Evolutionary conservation across 2,329 filamentous ascomycete species (phyloP).

Genomic region (Aspergillus niger): DNA sequence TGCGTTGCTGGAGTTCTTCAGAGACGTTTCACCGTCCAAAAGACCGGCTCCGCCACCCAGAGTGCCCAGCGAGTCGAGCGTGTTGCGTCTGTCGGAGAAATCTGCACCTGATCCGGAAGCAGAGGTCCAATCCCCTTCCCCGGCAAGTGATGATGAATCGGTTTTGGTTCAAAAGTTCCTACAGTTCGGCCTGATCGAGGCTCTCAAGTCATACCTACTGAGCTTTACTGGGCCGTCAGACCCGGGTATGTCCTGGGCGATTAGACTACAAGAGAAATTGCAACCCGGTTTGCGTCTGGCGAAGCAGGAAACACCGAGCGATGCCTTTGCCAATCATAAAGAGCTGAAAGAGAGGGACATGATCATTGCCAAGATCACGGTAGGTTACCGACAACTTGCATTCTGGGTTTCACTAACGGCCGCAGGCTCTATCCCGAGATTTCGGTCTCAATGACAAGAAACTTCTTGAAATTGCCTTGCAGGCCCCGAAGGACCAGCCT

Average conservation of each 20-base stretch:
- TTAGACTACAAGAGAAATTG: conserved; percentile 59
- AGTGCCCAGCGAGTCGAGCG: conserved; percentile 52
- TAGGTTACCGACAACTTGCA: conserved; percentile 22
- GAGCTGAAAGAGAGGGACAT: conserved; percentile 55
- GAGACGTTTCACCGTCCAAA: conserved; percentile 59
- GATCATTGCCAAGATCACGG: conserved; percentile 59
- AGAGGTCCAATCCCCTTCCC: conserved; percentile 44
- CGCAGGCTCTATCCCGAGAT: conserved; percentile 56
- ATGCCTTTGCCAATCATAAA: conserved; percentile 54
- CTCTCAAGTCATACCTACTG: conserved; percentile 62
- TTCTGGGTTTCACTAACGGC: conserved; percentile 7
- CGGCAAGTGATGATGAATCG: conserved; percentile 48
- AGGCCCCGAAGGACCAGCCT: conserved; percentile 40
- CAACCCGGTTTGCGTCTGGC: conserved; percentile 56
- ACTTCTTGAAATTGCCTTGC: conserved; percentile 49
- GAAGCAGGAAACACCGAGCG: conserved; percentile 51
- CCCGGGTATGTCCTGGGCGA: conserved; percentile 47
- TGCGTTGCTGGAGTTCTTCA: conserved; percentile 59
- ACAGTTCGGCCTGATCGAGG: conserved; percentile 64
- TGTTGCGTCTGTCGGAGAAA: conserved; percentile 33
- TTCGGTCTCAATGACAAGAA: conserved; percentile 53
- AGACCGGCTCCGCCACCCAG: conserved; percentile 62
- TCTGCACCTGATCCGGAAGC: conserved; percentile 62
- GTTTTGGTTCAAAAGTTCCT: conserved; percentile 57
- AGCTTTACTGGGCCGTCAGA: conserved; percentile 38